Evolutionary conservation across 768 basidiomycete species (phyloP).

Genomic region (Lentinus tigrinus): DNA sequence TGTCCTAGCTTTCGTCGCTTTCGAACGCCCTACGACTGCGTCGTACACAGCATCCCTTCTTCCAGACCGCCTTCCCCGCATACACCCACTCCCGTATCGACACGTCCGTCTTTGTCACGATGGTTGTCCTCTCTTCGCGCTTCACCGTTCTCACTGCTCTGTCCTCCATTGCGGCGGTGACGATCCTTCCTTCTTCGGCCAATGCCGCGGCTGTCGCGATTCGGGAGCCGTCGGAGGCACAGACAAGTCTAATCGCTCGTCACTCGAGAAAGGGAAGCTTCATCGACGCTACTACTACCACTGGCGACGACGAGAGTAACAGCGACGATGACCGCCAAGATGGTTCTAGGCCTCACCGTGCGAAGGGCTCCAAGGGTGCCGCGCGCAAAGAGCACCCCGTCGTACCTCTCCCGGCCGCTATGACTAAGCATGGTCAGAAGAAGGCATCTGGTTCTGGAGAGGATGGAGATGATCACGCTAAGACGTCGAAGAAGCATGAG

Average conservation of each 20-base stretch:
- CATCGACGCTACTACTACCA: too few species aligned
- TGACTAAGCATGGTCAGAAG: neutral
- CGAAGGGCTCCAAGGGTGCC: neutral
- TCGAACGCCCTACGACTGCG: slow-evolving; percentile 24
- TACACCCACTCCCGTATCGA: slow-evolving; percentile 13
- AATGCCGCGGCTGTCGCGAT: slow-evolving; percentile 37
- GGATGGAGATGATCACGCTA: too few species aligned
- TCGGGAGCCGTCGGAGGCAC: slow-evolving; percentile 9
- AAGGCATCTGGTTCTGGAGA: neutral
- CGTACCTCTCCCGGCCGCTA: slow-evolving; percentile 2
- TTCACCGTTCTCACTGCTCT: slow-evolving; percentile 48
- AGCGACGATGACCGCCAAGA: neutral
- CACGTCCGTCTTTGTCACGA: slow-evolving; percentile 27
- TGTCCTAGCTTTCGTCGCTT: slow-evolving; percentile 19
- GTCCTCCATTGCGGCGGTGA: slow-evolving; percentile 44
- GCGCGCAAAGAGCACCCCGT: neutral
- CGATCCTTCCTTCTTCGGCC: slow-evolving; percentile 33
- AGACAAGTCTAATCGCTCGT: neutral
- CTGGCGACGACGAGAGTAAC: neutral
- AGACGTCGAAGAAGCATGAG: neutral
- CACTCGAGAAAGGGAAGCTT: neutral
- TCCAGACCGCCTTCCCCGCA: slow-evolving; percentile 19
- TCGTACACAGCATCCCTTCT: slow-evolving; percentile 19
- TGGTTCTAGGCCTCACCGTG: neutral
- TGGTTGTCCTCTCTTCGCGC: slow-evolving; percentile 50